A percentile compares a stretch with the other conserved stretches of the same genome.
Evolutionary conservation across 176 grass and related monocot genomes (phyloP).

Genomic region (Oryza glumipatula): DNA sequence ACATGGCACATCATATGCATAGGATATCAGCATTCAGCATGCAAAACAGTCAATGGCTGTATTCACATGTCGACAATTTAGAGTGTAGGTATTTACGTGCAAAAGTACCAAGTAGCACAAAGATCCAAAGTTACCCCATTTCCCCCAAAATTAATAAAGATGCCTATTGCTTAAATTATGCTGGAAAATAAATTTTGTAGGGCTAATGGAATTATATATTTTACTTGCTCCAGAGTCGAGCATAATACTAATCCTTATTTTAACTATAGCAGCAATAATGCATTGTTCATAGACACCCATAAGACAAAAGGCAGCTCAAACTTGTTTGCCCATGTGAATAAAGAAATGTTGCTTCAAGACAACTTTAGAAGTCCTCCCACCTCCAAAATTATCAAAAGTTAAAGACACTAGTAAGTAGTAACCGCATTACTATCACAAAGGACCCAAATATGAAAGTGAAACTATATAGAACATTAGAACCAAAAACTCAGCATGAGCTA

Average conservation of each 20-base stretch:
- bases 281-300: background rate
- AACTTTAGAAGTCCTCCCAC: background rate
- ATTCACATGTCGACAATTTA: background rate
- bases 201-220: background rate
- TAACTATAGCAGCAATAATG: background rate
- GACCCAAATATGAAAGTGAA: background rate
- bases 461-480: no score
- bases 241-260: background rate
- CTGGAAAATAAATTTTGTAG: background rate
- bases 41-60: background rate
- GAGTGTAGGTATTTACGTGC: slow-evolving; percentile 1
- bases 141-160: background rate
- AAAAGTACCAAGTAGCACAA: background rate
- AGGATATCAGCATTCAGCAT: background rate
- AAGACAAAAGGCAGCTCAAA: background rate
- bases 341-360: background rate
- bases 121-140: slow-evolving; percentile 10
- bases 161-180: background rate
- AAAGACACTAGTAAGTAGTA: background rate
- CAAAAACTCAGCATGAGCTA: no score
- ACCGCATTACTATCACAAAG: background rate
- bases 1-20: background rate
- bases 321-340: background rate
- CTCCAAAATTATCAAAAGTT: background rate
- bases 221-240: background rate